phyloP scores from a whole-genome alignment of 495 filamentous ascomycete species.

The Pseudevernia furfuracea region DNA sequence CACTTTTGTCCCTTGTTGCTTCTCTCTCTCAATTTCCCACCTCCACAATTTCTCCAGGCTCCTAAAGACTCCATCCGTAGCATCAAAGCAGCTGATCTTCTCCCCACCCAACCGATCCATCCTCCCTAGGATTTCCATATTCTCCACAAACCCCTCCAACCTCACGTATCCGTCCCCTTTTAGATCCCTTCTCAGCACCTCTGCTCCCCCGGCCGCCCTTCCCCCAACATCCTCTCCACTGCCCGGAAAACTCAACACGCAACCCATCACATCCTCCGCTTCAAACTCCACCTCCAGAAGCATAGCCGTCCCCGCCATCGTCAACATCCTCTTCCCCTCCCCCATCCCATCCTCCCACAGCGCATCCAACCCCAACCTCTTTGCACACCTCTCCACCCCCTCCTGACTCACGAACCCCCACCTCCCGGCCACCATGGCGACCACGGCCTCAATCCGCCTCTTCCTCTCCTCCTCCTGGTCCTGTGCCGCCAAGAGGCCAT shows the following conservation, averaged over 20 bases:
- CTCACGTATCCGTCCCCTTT: conserved; percentile 33
- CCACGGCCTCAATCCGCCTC: conserved; percentile 44
- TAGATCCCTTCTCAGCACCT: conserved; percentile 46
- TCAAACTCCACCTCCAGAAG: conserved; percentile 47
- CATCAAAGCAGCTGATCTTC: conserved; percentile 79
- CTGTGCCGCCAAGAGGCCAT: conserved; percentile 1
- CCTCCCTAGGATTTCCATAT: conserved; percentile 68
- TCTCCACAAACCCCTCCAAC: conserved; percentile 65
- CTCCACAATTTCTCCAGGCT: conserved; percentile 57
- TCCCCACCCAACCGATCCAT: conserved; percentile 74
- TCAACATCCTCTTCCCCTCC: conserved; percentile 46
- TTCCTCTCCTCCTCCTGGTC: conserved; percentile 47
- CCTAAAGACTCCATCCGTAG: conserved; percentile 68
- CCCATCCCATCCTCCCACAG: conserved; percentile 56
- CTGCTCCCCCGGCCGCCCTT: conserved; percentile 39
- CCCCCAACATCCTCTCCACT: conserved; percentile 39
- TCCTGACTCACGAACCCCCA: conserved; percentile 64
- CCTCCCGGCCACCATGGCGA: conserved; percentile 34
- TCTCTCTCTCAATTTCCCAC: conserved; percentile 57
- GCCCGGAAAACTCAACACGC: conserved; percentile 41
- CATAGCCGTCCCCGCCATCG: conserved; percentile 60
- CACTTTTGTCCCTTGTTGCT: conserved; percentile 36
- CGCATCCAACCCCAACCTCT: conserved; percentile 65
- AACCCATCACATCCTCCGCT: conserved; percentile 38
- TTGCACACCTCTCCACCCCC: conserved; percentile 68